phyloP scores from a whole-genome alignment of 2,329 filamentous ascomycete species.

The Aspergillus sojae region DNA sequence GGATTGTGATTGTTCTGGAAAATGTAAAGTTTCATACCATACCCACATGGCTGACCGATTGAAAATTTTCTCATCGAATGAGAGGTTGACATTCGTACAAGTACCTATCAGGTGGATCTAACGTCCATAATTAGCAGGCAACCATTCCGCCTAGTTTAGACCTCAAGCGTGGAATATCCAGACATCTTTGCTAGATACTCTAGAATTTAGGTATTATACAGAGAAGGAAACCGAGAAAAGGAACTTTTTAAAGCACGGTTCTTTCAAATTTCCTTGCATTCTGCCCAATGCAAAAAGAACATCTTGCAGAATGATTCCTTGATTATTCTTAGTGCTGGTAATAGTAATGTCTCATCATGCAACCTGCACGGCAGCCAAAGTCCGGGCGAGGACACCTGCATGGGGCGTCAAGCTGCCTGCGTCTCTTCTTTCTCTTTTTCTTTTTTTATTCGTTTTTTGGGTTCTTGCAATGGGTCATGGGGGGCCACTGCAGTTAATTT shows the following conservation, averaged over 20 bases:
- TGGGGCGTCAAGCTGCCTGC: not conserved
- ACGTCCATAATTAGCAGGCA: conserved; percentile 2
- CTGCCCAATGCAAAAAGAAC: not conserved
- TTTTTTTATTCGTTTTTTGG: not conserved
- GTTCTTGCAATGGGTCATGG: conserved; percentile 4
- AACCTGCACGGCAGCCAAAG: not conserved
- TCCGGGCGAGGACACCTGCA: conserved; percentile 1
- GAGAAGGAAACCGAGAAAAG: not conserved
- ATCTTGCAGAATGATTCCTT: not conserved
- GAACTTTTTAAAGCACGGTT: no score
- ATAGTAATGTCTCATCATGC: conserved; percentile 3
- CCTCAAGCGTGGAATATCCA: not conserved
- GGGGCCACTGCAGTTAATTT: conserved; percentile 12
- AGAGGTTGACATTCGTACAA: not conserved
- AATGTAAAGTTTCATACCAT: conserved; percentile 5
- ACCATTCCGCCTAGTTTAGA: not conserved
- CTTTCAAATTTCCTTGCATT: not conserved
- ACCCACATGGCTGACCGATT: conserved; percentile 6
- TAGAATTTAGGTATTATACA: no score
- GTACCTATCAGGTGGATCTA: not conserved
- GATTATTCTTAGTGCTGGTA: not conserved
- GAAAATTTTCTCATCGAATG: conserved; percentile 5
- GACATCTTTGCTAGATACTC: not conserved
- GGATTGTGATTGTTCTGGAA: conserved; percentile 7
- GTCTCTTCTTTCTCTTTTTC: not conserved